phyloP scores from a whole-genome alignment of 306 rosid genomes.

The Sicyos baderoa region DNA sequence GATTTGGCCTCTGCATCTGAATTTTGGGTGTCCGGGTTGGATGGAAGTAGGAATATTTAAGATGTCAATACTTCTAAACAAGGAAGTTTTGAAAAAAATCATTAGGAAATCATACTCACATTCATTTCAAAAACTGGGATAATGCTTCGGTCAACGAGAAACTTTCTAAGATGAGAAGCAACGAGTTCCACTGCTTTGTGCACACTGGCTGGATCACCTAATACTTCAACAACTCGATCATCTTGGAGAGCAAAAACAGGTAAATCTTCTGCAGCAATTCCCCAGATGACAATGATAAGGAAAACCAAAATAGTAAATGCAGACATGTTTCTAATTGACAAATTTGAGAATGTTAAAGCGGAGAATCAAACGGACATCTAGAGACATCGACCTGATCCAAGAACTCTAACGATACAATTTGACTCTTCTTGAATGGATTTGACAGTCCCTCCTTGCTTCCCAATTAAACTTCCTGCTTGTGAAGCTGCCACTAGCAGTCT shows the following conservation, averaged over 20 bases:
- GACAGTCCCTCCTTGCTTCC: slow-evolving; percentile 95
- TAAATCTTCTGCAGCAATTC: slow-evolving; percentile 63
- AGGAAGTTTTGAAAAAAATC: background rate
- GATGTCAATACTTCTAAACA: background rate
- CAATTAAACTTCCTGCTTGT: slow-evolving; percentile 97
- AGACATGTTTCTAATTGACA: no score
- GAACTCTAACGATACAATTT: slow-evolving; percentile 91
- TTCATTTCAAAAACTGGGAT: slow-evolving; percentile 82
- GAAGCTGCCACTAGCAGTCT: slow-evolving; percentile 81
- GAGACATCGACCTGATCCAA: slow-evolving; percentile 62
- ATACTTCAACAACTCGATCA: slow-evolving; percentile 90
- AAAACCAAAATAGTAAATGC: slow-evolving; percentile 24
- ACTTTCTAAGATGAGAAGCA: slow-evolving; percentile 88
- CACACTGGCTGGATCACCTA: slow-evolving; percentile 73
- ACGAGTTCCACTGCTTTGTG: slow-evolving; percentile 84
- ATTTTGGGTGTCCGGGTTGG: background rate
- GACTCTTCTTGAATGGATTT: slow-evolving; percentile 93
- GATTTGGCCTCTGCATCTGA: slow-evolving; percentile 76
- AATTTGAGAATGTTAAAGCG: background rate
- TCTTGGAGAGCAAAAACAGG: slow-evolving; percentile 91
- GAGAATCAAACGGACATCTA: background rate
- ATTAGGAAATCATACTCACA: slow-evolving; percentile 32
- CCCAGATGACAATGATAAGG: slow-evolving; percentile 12
- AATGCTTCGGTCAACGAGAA: slow-evolving; percentile 80
- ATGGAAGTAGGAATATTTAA: background rate